Evolutionary conservation across 768 basidiomycete species (phyloP).

Genomic region (Hortiboletus flavorubellus): DNA sequence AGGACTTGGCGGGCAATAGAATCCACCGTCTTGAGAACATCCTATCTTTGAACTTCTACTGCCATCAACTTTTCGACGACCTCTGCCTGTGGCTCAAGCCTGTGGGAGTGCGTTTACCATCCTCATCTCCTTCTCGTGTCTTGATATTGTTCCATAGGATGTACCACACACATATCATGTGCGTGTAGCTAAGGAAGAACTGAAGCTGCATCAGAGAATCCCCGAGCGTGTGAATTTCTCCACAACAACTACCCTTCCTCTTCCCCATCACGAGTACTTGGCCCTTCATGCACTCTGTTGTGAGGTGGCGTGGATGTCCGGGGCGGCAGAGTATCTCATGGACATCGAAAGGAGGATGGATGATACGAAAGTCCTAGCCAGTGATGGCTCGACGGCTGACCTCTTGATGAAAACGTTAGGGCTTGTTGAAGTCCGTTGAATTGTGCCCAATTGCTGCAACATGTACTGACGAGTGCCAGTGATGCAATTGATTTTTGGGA

Average conservation of each 20-base stretch:
- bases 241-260: background rate
- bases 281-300: conserved; percentile 7
- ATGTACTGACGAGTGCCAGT: no score
- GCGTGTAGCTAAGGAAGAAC: background rate
- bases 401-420: no score
- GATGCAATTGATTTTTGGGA: no score
- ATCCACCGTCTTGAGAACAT: background rate
- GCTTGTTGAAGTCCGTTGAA: no score
- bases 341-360: conserved; percentile 3
- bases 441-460: no score
- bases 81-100: conserved; percentile 7
- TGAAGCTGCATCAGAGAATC: background rate
- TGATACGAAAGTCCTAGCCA: background rate
- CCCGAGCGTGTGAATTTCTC: conserved; percentile 1
- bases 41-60: background rate
- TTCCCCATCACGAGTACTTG: background rate
- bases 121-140: background rate
- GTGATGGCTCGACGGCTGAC: background rate
- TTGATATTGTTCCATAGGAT: background rate
- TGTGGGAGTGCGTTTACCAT: background rate
- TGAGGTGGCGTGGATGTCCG: conserved; percentile 8
- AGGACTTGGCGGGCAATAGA: background rate
- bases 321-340: background rate
- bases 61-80: background rate
- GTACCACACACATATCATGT: background rate